phyloP scores from a whole-genome alignment of 2,329 filamentous ascomycete species.

The Ceratocystis eucalypticola region DNA sequence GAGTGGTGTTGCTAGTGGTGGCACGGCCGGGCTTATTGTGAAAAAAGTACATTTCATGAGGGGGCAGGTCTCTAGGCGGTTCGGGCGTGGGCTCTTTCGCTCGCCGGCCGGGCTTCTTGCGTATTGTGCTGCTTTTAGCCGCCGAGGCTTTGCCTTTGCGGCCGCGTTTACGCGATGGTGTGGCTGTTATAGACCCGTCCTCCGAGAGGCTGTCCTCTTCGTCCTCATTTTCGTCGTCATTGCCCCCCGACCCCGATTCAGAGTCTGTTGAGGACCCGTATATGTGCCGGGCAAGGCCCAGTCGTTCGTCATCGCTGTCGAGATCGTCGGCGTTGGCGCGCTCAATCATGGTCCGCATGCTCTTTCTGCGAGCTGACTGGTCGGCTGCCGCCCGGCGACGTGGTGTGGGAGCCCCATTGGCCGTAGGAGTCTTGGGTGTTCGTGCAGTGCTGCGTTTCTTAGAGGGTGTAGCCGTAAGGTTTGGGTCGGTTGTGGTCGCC shows the following conservation, averaged over 20 bases:
- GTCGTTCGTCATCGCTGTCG: slow-evolving; percentile 60
- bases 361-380: slow-evolving; percentile 76
- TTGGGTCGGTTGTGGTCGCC: slow-evolving; percentile 14
- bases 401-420: slow-evolving; percentile 38
- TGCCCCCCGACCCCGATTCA: slow-evolving; percentile 29
- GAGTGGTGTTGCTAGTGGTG: slow-evolving; percentile 77
- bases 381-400: slow-evolving; percentile 58
- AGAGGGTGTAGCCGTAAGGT: slow-evolving; percentile 24
- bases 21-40: slow-evolving; percentile 71
- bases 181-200: slow-evolving; percentile 34
- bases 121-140: slow-evolving; percentile 21
- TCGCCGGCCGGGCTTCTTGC: slow-evolving; percentile 23
- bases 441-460: slow-evolving; percentile 28
- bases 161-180: slow-evolving; percentile 32
- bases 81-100: slow-evolving; percentile 57
- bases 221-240: slow-evolving; percentile 35
- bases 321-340: slow-evolving; percentile 49
- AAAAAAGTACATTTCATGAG: slow-evolving; percentile 86
- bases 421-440: slow-evolving; percentile 22
- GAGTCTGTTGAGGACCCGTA: slow-evolving; percentile 31
- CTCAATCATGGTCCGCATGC: slow-evolving; percentile 61
- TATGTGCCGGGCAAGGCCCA: slow-evolving; percentile 56
- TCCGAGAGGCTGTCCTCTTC: slow-evolving; percentile 23
- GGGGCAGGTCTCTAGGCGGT: slow-evolving; percentile 66
- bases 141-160: slow-evolving; percentile 19